Evolutionary conservation across 2,329 filamentous ascomycete species (phyloP).

Genomic region (Aureobasidium pullulans): DNA sequence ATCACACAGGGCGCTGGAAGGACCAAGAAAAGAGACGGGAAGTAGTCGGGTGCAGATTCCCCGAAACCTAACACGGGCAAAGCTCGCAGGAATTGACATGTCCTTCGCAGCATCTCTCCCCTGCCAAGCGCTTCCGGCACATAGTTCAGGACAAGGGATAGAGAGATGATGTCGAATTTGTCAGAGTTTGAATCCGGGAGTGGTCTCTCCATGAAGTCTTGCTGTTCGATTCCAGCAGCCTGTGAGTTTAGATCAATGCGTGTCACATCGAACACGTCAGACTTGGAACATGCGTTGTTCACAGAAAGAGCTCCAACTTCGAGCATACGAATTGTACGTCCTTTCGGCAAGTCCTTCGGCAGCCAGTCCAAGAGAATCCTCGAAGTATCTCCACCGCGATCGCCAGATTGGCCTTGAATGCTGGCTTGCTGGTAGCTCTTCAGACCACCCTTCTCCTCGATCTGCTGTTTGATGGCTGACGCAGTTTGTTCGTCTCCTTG

Average conservation of each 20-base stretch:
- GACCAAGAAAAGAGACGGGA: constrained; percentile 78
- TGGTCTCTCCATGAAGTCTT: constrained; percentile 90
- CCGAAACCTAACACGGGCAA: constrained; percentile 12
- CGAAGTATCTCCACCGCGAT: constrained; percentile 58
- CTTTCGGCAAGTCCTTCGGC: constrained; percentile 17
- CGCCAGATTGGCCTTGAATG: constrained; percentile 52
- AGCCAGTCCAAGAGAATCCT: constrained; percentile 55
- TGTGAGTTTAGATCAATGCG: constrained; percentile 90
- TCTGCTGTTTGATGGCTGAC: constrained; percentile 39
- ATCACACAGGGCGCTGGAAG: constrained; percentile 78
- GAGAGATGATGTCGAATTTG: constrained; percentile 79
- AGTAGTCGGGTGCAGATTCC: constrained; percentile 27
- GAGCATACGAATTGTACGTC: constrained; percentile 54
- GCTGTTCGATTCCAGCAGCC: constrained; percentile 68
- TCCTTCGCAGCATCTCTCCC: constrained; percentile 79
- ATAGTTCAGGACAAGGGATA: constrained; percentile 91
- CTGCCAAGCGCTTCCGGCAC: constrained; percentile 68
- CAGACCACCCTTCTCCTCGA: constrained; percentile 51
- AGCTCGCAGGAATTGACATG: constrained; percentile 58
- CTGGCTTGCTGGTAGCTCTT: constrained; percentile 56
- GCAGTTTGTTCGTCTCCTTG: constrained; percentile 34
- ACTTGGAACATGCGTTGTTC: constrained; percentile 73
- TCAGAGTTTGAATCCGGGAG: constrained; percentile 56
- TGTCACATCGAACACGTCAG: constrained; percentile 62
- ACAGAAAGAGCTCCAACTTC: constrained; percentile 85